These are phyloP conservation scores for Calonectria fujianensis DNA, from an alignment of 2,329 filamentous ascomycete species.

Conservation along the genomic window DNA sequence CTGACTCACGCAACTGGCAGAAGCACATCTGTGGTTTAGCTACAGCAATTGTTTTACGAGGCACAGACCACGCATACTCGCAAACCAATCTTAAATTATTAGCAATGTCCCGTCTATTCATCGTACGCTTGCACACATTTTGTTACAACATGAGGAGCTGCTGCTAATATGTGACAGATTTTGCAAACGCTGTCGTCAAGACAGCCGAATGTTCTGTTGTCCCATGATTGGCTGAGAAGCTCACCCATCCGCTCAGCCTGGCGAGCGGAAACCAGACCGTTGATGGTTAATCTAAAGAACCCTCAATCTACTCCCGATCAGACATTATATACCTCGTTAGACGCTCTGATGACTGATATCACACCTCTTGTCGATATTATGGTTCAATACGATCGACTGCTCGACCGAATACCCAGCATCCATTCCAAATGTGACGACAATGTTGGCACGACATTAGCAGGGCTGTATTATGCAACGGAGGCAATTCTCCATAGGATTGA, in stretches of 20 bases:
- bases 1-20: slow-evolving; percentile 18
- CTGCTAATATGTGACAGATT: neutral
- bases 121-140: neutral
- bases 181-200: slow-evolving; percentile 7
- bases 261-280: neutral
- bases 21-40: slow-evolving; percentile 8
- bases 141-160: too few species aligned
- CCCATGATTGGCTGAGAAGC: neutral
- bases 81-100: neutral
- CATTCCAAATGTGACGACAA: neutral
- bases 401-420: neutral
- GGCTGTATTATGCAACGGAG: neutral
- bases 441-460: neutral
- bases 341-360: neutral
- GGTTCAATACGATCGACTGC: slow-evolving; percentile 1
- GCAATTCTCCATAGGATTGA: neutral
- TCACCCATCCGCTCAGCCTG: slow-evolving; percentile 4
- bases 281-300: neutral
- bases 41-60: neutral
- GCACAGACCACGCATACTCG: slow-evolving; percentile 8
- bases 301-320: neutral
- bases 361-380: neutral
- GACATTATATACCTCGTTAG: neutral
- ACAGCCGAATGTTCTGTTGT: neutral
- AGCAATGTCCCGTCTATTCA: neutral